Evolutionary conservation across 495 filamentous ascomycete species (phyloP).

Genomic region (Chaetomidium leptoderma): DNA sequence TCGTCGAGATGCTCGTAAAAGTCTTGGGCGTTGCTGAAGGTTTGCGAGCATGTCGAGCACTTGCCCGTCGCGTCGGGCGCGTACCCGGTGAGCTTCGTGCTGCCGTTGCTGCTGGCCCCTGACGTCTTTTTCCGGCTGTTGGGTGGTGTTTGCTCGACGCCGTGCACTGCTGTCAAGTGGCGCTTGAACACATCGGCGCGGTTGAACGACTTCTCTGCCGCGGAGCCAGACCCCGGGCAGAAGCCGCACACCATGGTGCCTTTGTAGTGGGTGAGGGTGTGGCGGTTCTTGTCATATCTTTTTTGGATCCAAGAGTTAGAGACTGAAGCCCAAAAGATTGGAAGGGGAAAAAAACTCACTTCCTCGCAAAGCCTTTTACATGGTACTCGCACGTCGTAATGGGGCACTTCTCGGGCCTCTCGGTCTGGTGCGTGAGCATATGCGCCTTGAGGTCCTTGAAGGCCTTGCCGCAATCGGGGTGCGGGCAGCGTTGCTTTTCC

Average conservation of each 20-base stretch:
- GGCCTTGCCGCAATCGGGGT: conserved; percentile 77
- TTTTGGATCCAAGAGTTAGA: neutral
- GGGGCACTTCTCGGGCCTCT: conserved; percentile 95
- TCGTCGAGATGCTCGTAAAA: conserved; percentile 99
- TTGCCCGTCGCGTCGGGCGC: conserved; percentile 78
- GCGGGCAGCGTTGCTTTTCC: conserved; percentile 69
- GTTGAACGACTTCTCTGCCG: conserved; percentile 98
- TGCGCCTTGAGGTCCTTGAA: conserved; percentile 96
- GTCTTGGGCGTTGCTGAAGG: conserved; percentile 91
- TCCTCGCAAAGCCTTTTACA: conserved; percentile 90
- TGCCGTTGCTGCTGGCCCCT: conserved; percentile 32
- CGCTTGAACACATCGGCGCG: conserved; percentile 98
- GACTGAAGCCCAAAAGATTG: neutral
- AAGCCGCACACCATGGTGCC: conserved; percentile 99
- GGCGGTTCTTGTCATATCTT: conserved; percentile 91
- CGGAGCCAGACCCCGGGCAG: conserved; percentile 87
- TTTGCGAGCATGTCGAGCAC: conserved; percentile 90
- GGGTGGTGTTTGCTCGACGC: conserved; percentile 92
- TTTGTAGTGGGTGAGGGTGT: conserved; percentile 98
- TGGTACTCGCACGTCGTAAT: conserved; percentile 94
- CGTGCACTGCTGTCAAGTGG: conserved; percentile 90
- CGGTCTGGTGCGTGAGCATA: conserved; percentile 92
- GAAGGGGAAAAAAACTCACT: conserved; percentile 34
- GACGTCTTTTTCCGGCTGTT: conserved; percentile 84
- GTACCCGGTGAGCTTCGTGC: conserved; percentile 59